These are phyloP conservation scores for Aquilaria malaccensis DNA, from an alignment of 345 rosid genomes.

Conservation along the genomic window DNA sequence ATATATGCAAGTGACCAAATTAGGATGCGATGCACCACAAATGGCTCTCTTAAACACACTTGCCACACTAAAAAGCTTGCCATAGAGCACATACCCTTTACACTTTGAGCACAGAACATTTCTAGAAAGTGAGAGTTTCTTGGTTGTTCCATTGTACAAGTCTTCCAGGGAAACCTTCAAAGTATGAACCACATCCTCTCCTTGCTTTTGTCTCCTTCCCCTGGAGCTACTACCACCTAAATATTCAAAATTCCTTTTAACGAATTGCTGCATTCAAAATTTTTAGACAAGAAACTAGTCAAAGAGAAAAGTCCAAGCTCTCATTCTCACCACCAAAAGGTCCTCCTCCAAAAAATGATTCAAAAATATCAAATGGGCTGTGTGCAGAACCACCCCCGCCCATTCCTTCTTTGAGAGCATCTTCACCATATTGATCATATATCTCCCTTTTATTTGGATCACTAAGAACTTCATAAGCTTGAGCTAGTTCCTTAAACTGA, in stretches of 20 bases:
- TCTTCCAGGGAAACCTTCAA: conserved; percentile 56
- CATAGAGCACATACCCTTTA: conserved; percentile 36
- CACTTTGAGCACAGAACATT: conserved; percentile 46
- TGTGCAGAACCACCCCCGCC: conserved; percentile 50
- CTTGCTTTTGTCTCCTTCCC: conserved; percentile 49
- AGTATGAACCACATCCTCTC: conserved; percentile 50
- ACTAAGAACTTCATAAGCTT: conserved; percentile 65
- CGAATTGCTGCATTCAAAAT: not conserved
- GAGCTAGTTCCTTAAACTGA: conserved; percentile 65
- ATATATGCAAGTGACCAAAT: no score
- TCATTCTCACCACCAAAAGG: conserved; percentile 33
- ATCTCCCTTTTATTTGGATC: conserved; percentile 61
- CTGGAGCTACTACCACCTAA: conserved; percentile 49
- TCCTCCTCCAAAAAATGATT: conserved; percentile 46
- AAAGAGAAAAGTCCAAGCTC: not conserved
- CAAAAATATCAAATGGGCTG: conserved; percentile 55
- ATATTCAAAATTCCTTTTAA: not conserved
- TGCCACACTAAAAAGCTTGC: no score
- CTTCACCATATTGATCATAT: conserved; percentile 64
- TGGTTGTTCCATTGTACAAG: conserved; percentile 48
- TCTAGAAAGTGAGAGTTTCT: conserved; percentile 55
- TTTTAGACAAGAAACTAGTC: not conserved
- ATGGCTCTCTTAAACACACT: no score
- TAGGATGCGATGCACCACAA: not conserved
- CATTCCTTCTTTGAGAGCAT: conserved; percentile 67